phyloP scores from a whole-genome alignment of 139 green algal genomes.

The Chlamydomonas sp. region DNA sequence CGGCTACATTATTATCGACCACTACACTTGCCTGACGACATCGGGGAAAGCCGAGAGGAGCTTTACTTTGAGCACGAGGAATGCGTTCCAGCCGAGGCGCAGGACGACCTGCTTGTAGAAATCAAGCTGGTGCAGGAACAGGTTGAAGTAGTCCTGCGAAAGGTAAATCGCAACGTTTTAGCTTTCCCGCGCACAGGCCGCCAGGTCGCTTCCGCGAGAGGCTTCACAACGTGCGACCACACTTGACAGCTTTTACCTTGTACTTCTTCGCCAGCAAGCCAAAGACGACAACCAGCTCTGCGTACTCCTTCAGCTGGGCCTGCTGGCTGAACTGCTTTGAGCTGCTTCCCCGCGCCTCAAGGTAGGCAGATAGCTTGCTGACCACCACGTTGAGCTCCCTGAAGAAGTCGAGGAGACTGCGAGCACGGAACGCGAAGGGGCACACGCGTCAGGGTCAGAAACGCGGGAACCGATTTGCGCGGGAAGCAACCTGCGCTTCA shows the following conservation, averaged over 20 bases:
- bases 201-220: not conserved
- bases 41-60: constrained; percentile 61
- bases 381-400: constrained; percentile 52
- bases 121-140: constrained; percentile 28
- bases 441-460: not conserved
- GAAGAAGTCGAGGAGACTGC: constrained; percentile 62
- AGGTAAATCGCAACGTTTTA: not conserved
- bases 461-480: not conserved
- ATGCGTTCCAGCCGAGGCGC: constrained; percentile 55
- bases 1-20: not conserved
- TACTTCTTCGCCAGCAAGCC: constrained; percentile 61
- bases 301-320: constrained; percentile 48
- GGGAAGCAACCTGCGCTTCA: not conserved
- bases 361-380: constrained; percentile 45
- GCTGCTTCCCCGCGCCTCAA: not conserved
- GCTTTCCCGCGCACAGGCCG: not conserved
- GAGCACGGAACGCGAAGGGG: not conserved
- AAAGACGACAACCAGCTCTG: constrained; percentile 50
- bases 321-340: constrained; percentile 30
- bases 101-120: constrained; percentile 48
- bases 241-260: constrained; percentile 43
- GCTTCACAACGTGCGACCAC: not conserved
- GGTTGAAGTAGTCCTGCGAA: constrained; percentile 37
- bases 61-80: constrained; percentile 53
- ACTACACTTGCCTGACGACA: constrained; percentile 52